Evolutionary conservation across 768 basidiomycete species (phyloP).

Genomic region (Infundibulicybe gibba): DNA sequence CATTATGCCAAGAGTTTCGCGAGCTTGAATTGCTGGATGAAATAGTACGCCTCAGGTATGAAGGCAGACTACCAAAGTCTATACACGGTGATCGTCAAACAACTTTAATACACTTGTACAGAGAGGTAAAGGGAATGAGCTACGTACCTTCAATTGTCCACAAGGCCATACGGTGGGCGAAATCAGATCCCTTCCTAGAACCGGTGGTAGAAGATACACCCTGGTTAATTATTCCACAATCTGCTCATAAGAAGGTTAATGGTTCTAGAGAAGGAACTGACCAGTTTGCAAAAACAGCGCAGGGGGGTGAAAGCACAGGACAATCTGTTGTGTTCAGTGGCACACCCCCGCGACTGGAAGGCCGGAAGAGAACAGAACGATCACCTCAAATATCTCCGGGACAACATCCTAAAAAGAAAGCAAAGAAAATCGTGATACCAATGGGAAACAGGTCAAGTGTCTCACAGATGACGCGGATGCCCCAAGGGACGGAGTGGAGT

Average conservation of each 20-base stretch:
- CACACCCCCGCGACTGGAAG: too few relatives aligned
- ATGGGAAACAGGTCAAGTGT: background rate
- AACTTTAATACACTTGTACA: constrained; percentile 1
- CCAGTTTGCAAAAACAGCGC: background rate
- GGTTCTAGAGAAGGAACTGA: background rate
- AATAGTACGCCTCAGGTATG: constrained; percentile 22
- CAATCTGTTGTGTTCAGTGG: too few relatives aligned
- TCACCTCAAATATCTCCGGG: too few relatives aligned
- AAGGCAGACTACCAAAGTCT: constrained; percentile 9
- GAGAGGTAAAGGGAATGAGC: background rate
- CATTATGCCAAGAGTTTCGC: constrained; percentile 26
- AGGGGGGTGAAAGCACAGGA: too few relatives aligned
- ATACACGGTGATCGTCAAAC: constrained; percentile 2
- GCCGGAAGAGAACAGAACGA: too few relatives aligned
- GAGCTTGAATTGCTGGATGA: constrained; percentile 32
- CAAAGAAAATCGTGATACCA: background rate
- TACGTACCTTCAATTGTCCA: constrained; percentile 4
- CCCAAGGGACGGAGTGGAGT: constrained; percentile 1
- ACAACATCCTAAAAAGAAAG: too few relatives aligned
- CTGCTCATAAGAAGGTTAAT: background rate
- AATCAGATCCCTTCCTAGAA: constrained; percentile 2
- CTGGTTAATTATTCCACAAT: background rate
- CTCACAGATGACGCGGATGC: background rate
- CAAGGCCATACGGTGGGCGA: constrained; percentile 1
- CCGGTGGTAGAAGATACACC: background rate